These are phyloP conservation scores for Candida buenavistaensis DNA, from an alignment of 1,139 yeast species.

Conservation along the genomic window DNA sequence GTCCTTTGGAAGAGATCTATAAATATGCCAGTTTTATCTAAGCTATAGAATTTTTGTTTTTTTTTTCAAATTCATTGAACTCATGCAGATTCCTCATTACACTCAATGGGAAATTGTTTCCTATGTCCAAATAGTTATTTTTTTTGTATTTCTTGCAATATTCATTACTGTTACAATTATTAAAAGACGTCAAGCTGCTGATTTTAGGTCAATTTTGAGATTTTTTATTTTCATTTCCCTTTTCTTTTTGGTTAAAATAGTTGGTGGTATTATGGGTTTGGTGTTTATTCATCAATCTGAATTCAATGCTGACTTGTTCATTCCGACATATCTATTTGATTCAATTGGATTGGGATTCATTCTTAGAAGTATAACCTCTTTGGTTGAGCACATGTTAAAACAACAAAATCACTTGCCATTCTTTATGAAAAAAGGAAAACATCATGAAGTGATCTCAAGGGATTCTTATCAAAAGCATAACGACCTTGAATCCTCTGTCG, in stretches of 20 bases:
- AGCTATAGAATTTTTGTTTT: neutral
- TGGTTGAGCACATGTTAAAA: constrained; percentile 12
- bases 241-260: constrained; percentile 11
- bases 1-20: no score
- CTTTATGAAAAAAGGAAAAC: neutral
- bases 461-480: no score
- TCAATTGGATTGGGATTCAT: constrained; percentile 14
- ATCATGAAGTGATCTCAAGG: no score
- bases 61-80: neutral
- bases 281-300: constrained; percentile 10
- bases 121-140: constrained; percentile 12
- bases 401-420: constrained; percentile 2
- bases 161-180: constrained; percentile 8
- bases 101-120: constrained; percentile 13
- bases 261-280: constrained; percentile 13
- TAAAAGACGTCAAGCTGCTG: constrained; percentile 1
- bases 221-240: constrained; percentile 9
- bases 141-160: constrained; percentile 5
- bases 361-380: constrained; percentile 11
- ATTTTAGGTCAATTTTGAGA: constrained; percentile 6
- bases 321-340: constrained; percentile 15
- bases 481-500: neutral
- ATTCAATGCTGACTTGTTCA: constrained; percentile 11
- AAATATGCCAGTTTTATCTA: no score
- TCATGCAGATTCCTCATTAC: constrained; percentile 9